These are phyloP conservation scores for Boletus rubroflammeus DNA, from an alignment of 768 basidiomycete species.

Conservation along the genomic window DNA sequence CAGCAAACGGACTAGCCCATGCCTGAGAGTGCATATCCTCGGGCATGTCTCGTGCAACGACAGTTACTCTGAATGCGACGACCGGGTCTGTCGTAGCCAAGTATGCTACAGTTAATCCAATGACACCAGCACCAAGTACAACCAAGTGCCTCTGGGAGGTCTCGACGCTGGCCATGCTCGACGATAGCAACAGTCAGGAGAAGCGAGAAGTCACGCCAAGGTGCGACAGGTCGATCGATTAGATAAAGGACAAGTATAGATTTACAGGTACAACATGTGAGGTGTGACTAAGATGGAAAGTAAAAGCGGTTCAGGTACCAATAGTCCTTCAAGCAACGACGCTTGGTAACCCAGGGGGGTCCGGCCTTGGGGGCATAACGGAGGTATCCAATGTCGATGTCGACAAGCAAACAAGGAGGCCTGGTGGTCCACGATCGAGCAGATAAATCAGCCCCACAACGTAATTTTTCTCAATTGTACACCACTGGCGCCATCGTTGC, in stretches of 20 bases:
- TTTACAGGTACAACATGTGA: not conserved
- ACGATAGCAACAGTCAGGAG: not conserved
- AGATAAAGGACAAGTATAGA: not conserved
- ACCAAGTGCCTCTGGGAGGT: constrained; percentile 20
- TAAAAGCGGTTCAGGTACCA: not conserved
- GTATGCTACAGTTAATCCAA: constrained; percentile 38
- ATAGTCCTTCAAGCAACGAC: not conserved
- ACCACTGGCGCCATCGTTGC: constrained; percentile 23
- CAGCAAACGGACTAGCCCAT: constrained; percentile 52
- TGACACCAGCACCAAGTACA: constrained; percentile 38
- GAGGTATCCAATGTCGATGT: not conserved
- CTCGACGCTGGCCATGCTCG: constrained; percentile 12
- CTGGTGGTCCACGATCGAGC: not conserved
- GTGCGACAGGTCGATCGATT: not conserved
- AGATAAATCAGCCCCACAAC: constrained; percentile 35
- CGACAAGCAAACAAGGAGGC: not conserved
- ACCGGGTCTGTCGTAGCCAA: constrained; percentile 23
- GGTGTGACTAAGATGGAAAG: not conserved
- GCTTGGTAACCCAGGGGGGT: not conserved
- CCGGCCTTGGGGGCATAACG: not conserved
- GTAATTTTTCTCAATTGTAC: constrained; percentile 40
- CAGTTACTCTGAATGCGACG: constrained; percentile 20
- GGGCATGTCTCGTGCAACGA: constrained; percentile 38
- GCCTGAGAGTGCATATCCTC: constrained; percentile 39
- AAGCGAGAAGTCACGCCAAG: not conserved